phyloP scores from a whole-genome alignment of 1,139 yeast genomes.

The Saccharomycopsis hybrid region DNA sequence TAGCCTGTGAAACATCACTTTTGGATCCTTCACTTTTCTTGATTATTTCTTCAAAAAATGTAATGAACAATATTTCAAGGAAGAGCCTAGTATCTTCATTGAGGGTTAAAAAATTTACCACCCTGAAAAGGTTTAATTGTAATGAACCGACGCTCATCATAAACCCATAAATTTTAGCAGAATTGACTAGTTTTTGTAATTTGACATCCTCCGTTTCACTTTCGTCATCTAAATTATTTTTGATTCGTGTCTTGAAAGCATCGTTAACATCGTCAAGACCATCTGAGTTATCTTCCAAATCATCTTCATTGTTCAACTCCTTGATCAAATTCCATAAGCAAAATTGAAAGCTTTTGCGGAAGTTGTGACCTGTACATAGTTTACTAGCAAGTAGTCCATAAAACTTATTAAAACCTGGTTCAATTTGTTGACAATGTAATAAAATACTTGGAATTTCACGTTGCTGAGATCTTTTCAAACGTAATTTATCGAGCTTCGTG shows the following conservation, averaged over 20 bases:
- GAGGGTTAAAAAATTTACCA: slow-evolving; percentile 70
- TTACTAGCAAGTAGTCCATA: slow-evolving; percentile 77
- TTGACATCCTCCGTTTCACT: slow-evolving; percentile 41
- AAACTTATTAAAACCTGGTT: slow-evolving; percentile 83
- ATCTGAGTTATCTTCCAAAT: slow-evolving; percentile 36
- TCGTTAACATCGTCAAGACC: slow-evolving; percentile 31
- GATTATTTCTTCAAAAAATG: slow-evolving; percentile 59
- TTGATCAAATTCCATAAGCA: slow-evolving; percentile 83
- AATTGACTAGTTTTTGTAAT: slow-evolving; percentile 55
- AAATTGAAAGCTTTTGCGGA: slow-evolving; percentile 83
- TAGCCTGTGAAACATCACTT: slow-evolving; percentile 34
- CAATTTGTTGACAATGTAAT: slow-evolving; percentile 80
- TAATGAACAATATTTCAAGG: slow-evolving; percentile 64
- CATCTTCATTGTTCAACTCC: slow-evolving; percentile 48
- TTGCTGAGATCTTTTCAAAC: slow-evolving; percentile 75
- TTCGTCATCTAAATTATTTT: slow-evolving; percentile 29
- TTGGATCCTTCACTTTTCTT: slow-evolving; percentile 59
- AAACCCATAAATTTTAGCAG: slow-evolving; percentile 75
- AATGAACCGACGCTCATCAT: slow-evolving; percentile 67
- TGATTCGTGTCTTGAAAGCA: slow-evolving; percentile 24
- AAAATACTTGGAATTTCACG: slow-evolving; percentile 82
- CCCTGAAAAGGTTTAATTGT: slow-evolving; percentile 65
- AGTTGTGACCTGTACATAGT: slow-evolving; percentile 60
- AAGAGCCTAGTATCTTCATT: slow-evolving; percentile 60
- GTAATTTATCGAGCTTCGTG: slow-evolving; percentile 71